A percentile compares a stretch with the other conserved stretches of the same genome.
Conservation (phyloP, 805 yeast genomes). For the Spathaspora passalidarum region DNA sequence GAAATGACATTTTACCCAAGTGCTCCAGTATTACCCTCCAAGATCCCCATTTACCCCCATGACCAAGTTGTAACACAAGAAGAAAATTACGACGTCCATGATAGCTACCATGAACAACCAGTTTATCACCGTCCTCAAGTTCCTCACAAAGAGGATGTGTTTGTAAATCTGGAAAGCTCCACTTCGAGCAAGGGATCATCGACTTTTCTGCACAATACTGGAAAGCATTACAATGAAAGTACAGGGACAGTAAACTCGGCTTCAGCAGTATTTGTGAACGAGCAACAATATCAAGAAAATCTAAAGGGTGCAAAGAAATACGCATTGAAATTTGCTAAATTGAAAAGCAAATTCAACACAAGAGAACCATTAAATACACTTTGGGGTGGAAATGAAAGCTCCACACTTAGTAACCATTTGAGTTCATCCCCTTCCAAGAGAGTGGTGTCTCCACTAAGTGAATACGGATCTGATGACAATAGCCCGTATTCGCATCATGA, state of each 20-base stretch:
- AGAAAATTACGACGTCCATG: not conserved
- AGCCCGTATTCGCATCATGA: not conserved
- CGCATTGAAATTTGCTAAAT: slow-evolving; percentile 26
- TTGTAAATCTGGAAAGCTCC: slow-evolving; percentile 16
- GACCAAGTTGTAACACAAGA: not conserved
- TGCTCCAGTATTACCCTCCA: slow-evolving; percentile 43
- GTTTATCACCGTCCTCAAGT: not conserved
- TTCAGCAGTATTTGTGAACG: slow-evolving; percentile 11
- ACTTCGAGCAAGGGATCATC: slow-evolving; percentile 12
- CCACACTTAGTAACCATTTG: not conserved
- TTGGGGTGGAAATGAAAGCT: slow-evolving; percentile 15
- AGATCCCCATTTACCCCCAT: slow-evolving; percentile 13
- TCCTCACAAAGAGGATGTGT: slow-evolving; percentile 20
- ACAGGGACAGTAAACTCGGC: slow-evolving; percentile 3
- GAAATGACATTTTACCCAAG: slow-evolving; percentile 89
- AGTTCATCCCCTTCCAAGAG: slow-evolving; percentile 4
- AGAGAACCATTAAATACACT: slow-evolving; percentile 31
- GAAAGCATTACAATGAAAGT: not conserved
- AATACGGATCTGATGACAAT: slow-evolving; percentile 10
- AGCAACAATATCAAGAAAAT: slow-evolving; percentile 11
- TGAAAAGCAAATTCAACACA: slow-evolving; percentile 29
- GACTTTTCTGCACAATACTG: slow-evolving; percentile 11
- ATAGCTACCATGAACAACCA: not conserved
- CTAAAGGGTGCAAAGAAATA: slow-evolving; percentile 18
- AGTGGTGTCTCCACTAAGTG: slow-evolving; percentile 20